Percentiles rank a stretch among this genome's conserved stretches.
Conservation (phyloP, 495 filamentous ascomycete genomes). For the Hypoxylon rickii region DNA sequence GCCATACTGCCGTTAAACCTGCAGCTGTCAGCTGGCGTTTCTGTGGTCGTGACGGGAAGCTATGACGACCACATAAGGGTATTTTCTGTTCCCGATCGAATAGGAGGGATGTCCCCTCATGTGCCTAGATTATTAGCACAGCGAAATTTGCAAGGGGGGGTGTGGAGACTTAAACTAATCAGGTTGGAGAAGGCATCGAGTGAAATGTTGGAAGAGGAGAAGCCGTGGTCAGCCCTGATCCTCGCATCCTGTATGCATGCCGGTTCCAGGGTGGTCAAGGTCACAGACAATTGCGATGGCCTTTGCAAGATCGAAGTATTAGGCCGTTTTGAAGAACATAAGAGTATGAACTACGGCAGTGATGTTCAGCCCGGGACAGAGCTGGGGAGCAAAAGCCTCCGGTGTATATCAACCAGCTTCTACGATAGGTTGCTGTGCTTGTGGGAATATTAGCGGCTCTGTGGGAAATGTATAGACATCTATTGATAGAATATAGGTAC, state of each 20-base stretch:
- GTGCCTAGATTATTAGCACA: conserved; percentile 64
- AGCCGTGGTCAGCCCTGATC: conserved; percentile 54
- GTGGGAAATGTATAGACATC: neutral
- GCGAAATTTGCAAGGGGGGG: conserved; percentile 76
- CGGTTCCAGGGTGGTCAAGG: conserved; percentile 69
- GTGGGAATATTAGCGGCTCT: conserved; percentile 60
- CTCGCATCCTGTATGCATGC: conserved; percentile 95
- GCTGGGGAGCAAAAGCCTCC: conserved; percentile 36
- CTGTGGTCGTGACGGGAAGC: conserved; percentile 79
- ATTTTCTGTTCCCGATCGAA: conserved; percentile 42
- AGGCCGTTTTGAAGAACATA: conserved; percentile 79
- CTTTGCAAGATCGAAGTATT: conserved; percentile 69
- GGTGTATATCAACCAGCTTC: conserved; percentile 82
- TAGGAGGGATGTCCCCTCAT: conserved; percentile 8
- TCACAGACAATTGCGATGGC: conserved; percentile 42
- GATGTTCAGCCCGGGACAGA: conserved; percentile 61
- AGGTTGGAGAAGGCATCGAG: conserved; percentile 54
- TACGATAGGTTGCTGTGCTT: conserved; percentile 82
- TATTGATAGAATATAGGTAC: too few species aligned
- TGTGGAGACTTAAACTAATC: conserved; percentile 82
- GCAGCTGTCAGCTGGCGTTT: conserved; percentile 40
- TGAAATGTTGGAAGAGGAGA: conserved; percentile 1
- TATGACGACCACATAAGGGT: conserved; percentile 88
- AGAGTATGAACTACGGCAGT: conserved; percentile 95
- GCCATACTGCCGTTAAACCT: conserved; percentile 73